Evolutionary conservation across 208 protist genomes (phyloP), one percentile per base, ranked within the genome.

Genomic region (Leptomonas seymouri): DNA sequence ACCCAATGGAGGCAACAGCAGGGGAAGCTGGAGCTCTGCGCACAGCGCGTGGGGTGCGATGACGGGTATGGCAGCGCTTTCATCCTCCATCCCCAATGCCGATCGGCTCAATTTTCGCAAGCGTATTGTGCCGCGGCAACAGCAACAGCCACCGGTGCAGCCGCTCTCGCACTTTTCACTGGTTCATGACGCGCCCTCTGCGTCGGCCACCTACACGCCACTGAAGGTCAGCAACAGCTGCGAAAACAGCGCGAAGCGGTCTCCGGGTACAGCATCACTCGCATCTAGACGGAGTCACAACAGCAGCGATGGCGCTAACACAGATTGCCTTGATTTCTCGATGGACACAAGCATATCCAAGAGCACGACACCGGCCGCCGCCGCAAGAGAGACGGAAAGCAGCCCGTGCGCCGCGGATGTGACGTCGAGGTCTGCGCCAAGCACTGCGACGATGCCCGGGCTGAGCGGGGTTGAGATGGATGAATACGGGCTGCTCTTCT

Each of bases 401-500:
- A 39, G 16, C 44, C 2, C 16, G 23, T 18, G 6, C 20, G 27
- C 16, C 14, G n/a, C 30, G 20, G 46, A 44, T 0, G 16, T 30
- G 30, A 53, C 53, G 46, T 1, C 28, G 8, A 55, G 1, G 18
- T 55, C 45, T 16, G 39, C 23, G 28, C 42, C 50, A 7, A 45
- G 58, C 36, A 41, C 63, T 2, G 30, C 6, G 0, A 36, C 64
- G n/a, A 28, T 31, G 41, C 36, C 18, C 3, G 28, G 21, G 59
- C 27, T 55, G 44, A 46, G 59, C 30, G 30, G 30, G 4, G 18
- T 16, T 14, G 61, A 75, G 15, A 6, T 15, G 36, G 69, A 75
- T 45, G 69, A 75, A 25, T 75, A 75, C 46, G 59, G 54, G 31
- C 54, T 75, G 41, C 21, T 75, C 5, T 42, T n/a, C 51, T 75